Base-by-base conservation (phyloP, 2,329 filamentous ascomycete genomes). In the Sporothrix curviconia region DNA sequence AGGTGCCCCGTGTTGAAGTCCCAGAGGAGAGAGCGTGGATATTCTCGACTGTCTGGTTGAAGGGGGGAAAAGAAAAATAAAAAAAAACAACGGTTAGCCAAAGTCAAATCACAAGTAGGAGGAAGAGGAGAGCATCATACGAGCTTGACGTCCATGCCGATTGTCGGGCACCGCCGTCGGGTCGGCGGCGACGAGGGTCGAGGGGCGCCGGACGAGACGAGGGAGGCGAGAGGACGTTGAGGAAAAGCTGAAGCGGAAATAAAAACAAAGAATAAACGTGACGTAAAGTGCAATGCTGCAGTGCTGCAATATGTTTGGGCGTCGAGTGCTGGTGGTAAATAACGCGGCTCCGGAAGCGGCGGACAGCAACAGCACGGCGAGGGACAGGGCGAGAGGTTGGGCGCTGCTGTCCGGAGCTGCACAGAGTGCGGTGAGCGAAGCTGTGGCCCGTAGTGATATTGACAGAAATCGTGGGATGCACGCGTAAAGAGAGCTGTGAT, bases 21-120 rank as follows among this genome's bases (percentile, higher is more conserved):
- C 83, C 84, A 55, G 78, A 77, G 62, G 81, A 78, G 62, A 85
- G 77, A 66, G 81, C 79, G 62, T 83, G 78, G 57, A 86, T 82
- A 68, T 81, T 72, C 61, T 88, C 81, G 65, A 78, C 68, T 58
- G 77, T 70, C 77, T 79, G 57, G 40, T n/a, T n/a, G n/a, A 24
- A 1, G 37, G 12, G 24, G 36, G n/a, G 14, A 1, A 7, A 39
- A 7, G 15, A 6, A 7, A 19, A n/a, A 37, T n/a, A n/a, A n/a
- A n/a, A n/a, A n/a, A n/a, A n/a, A n/a, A n/a, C n/a, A n/a, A n/a
- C n/a, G 30, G 42, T 55, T 19, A 54, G 36, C n/a, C 40, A 8
- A 22, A 8, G 1, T 17, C n/a, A 12, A 12, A 39, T 7, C 5
- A 7, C 6, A 4, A 50, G 34, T 34, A 28, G 25, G 22, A 25